Conservation (phyloP, 169 alveolate species). For the Cryptosporidium canis region DNA sequence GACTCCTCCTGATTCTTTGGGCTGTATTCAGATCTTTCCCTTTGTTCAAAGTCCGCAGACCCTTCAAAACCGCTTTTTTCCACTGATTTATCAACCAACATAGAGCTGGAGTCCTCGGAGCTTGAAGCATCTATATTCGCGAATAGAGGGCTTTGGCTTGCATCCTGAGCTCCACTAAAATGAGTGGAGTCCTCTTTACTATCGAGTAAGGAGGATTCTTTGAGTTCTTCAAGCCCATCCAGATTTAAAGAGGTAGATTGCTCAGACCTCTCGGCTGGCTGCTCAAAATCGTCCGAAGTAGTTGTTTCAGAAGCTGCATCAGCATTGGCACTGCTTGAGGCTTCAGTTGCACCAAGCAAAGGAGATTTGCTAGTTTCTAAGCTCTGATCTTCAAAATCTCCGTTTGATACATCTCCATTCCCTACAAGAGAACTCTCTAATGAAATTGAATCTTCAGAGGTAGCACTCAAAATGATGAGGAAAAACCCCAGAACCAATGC, state of each 20-base stretch:
- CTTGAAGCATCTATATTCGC: neutral
- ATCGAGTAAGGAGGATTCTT: too few species aligned
- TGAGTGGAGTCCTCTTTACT: too few species aligned
- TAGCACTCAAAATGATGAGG: neutral
- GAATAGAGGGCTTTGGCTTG: neutral
- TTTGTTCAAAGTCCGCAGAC: neutral
- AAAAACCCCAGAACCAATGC: constrained; percentile 9
- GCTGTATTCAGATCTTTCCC: neutral
- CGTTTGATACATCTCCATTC: neutral
- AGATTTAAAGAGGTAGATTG: too few species aligned
- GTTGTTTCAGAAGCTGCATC: neutral
- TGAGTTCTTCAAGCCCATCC: too few species aligned
- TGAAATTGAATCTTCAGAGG: neutral
- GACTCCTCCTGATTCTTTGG: constrained; percentile 34
- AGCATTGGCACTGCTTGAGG: neutral
- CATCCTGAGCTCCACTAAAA: neutral
- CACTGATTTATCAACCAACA: neutral
- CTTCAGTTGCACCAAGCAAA: neutral
- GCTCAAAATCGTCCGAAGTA: too few species aligned
- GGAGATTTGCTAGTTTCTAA: neutral
- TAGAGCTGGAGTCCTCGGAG: neutral
- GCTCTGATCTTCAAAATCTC: neutral
- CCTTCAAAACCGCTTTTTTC: neutral
- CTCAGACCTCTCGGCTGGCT: too few species aligned
- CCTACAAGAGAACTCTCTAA: neutral